A percentile compares a stretch with the other conserved stretches of the same genome.
These are phyloP conservation scores for Nannochloris sp. DNA, from an alignment of 139 green algal genomes.

Conservation along the genomic window DNA sequence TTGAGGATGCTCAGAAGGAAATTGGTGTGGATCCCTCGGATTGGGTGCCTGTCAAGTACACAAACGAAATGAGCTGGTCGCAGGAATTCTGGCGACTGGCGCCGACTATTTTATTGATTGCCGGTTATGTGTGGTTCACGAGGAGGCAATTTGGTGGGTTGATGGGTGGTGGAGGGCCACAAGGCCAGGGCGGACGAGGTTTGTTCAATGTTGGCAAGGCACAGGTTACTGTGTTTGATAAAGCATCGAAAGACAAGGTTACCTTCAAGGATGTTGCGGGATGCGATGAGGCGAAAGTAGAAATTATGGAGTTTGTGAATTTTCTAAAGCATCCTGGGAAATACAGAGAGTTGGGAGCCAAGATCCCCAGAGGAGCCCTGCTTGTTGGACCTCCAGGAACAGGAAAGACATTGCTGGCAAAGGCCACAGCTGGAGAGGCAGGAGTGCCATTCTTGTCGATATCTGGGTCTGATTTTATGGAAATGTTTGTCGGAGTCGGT, in stretches of 20 bases:
- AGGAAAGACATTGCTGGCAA: slow-evolving; percentile 94
- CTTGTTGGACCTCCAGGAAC: slow-evolving; percentile 83
- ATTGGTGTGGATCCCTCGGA: slow-evolving; percentile 28
- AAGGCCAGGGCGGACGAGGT: slow-evolving; percentile 45
- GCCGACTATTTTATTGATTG: slow-evolving; percentile 89
- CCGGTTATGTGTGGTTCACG: slow-evolving; percentile 80
- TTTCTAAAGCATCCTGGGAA: slow-evolving; percentile 83
- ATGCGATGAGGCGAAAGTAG: slow-evolving; percentile 91
- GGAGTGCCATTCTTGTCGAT: slow-evolving; percentile 88
- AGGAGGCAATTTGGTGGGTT: slow-evolving; percentile 52
- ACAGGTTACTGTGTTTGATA: slow-evolving; percentile 66
- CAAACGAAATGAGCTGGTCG: slow-evolving; percentile 59
- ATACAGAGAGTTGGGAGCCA: slow-evolving; percentile 73
- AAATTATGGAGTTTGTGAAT: slow-evolving; percentile 98
- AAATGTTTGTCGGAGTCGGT: slow-evolving; percentile 90
- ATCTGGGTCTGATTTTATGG: slow-evolving; percentile 62
- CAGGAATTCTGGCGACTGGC: slow-evolving; percentile 62
- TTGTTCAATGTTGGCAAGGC: slow-evolving; percentile 92
- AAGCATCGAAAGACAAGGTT: slow-evolving; percentile 80
- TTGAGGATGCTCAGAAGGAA: slow-evolving; percentile 84
- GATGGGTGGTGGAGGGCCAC: slow-evolving; percentile 31
- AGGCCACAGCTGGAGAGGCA: slow-evolving; percentile 91
- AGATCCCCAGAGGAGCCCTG: slow-evolving; percentile 88
- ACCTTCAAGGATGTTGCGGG: slow-evolving; percentile 92
- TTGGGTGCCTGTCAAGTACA: slow-evolving; percentile 68